Evolutionary conservation across 2,329 filamentous ascomycete species (phyloP), one percentile per base, ranked within the genome.

Genomic region (Xylaria sp.): DNA sequence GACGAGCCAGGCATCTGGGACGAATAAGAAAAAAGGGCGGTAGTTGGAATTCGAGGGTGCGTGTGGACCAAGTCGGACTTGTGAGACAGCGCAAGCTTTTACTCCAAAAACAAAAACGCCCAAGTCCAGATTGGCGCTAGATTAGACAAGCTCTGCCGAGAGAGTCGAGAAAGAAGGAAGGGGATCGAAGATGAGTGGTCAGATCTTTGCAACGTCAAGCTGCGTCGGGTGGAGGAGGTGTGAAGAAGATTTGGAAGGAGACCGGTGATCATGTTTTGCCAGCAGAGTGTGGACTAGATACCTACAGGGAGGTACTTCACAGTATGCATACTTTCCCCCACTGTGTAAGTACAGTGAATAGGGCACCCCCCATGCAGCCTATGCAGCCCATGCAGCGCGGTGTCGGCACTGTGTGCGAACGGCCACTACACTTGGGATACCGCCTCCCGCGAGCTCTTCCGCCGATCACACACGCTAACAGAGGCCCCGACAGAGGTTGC

Each of bases 1-100:
- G 63, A 54, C 38, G 58, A 62, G 61, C 60, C 48, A 33, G 58
- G 66, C 65, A 67, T 67, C 63, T 64, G 65, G 63, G 61, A 63
- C 59, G 57, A 59, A 58, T 55, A 38, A 40, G 37, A 48, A 31
- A n/a, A n/a, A 17, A n/a, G 11, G 52, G 25, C 4, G 33, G 37
- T 21, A 40, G 33, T 25, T 6, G 23, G 3, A 25, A 19, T 27
- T n/a, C 17, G 35, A 23, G 5, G 41, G 40, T 35, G 43, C 19
- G 47, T 43, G 51, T 54, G 52, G 47, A 40, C 43, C 33, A 21
- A 23, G 46, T 17, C 25, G 10, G 29, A 43, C 35, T 25, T 38
- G 27, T 21, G 51, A 44, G 52, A 40, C 29, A 40, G 10, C 13
- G 38, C 35, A 38, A 48, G 33, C 27, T 35, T 35, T 41, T 19